phyloP scores from a whole-genome alignment of 257 asterid genomes.

The Jacaranda copaia region DNA sequence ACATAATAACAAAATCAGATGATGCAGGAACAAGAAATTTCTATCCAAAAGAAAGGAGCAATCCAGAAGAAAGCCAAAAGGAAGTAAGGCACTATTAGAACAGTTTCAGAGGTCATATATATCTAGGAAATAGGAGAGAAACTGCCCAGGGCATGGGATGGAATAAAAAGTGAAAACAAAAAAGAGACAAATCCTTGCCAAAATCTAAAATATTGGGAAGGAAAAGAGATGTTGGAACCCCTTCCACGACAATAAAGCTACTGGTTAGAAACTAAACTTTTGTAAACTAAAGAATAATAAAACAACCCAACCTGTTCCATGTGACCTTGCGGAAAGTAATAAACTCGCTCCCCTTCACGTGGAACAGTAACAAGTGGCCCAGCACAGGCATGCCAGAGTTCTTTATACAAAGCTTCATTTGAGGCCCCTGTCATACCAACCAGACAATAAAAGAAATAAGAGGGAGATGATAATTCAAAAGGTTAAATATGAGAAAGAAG shows the following conservation, averaged over 20 bases:
- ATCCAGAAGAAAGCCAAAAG: background rate
- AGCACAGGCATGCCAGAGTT: conserved; percentile 98
- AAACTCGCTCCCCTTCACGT: conserved; percentile 85
- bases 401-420: conserved; percentile 77
- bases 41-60: background rate
- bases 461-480: background rate
- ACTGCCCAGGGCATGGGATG: background rate
- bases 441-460: conserved; percentile 14
- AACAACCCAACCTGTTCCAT: conserved; percentile 82
- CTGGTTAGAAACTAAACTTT: no score
- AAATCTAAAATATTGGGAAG: background rate
- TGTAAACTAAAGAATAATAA: background rate
- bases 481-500: background rate
- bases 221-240: no score
- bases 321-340: conserved; percentile 98
- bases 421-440: conserved; percentile 54
- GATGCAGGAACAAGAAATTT: background rate
- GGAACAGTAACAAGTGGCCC: conserved; percentile 96
- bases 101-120: background rate
- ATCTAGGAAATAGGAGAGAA: background rate
- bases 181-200: background rate
- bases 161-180: background rate
- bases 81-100: background rate
- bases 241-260: no score
- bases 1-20: background rate